Base-by-base conservation (phyloP, 2,329 filamentous ascomycete genomes). In the Cladophialophora immunda region DNA sequence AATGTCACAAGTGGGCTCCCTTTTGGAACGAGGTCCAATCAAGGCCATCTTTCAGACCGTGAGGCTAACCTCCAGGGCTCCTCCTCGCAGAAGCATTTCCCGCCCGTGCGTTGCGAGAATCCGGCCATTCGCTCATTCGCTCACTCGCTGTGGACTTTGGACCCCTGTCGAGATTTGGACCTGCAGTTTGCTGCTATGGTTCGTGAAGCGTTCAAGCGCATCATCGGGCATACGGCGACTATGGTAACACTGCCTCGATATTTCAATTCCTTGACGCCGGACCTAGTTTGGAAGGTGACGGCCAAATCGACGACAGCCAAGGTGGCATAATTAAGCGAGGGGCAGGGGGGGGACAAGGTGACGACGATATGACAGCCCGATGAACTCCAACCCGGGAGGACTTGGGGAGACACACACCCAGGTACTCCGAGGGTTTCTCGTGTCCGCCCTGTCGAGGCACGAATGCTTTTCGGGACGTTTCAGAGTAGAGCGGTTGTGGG, bases 211-310 rank as follows among this genome's bases (percentile, higher is more conserved):
- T 22, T 61, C 45, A 52, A 17, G 58, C n/a, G n/a, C 58, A 53
- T 53, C 58, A 22, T 38, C 58, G 29, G 45, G 52, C 29, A 52
- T 7, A 53, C 45, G 58, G 47, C n/a, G 38, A 19, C 11, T 32
- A 25, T 17, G 58, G 58, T 53, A 53, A 61, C 58, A 61, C 58
- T 61, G 58, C 58, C 58, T 53, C 47, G 45, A 36, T 53, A 52
- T 34, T 53, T 36, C 45, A 53, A 19, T 61, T 61, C 27, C 52
- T 36, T 27, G 47, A 57, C 58, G 6, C 47, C 17, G 30, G 11
- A 38, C 27, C n/a, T 9, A 27, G n/a, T 38, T 17, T 27, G 58
- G 45, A 36, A 22, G 17, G 32, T 25, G 30, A 36, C 45, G 22
- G 38, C 27, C 57, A 59, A 13, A 59, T 50, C 29, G 36, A 45